These are phyloP conservation scores for Microthlaspi erraticum DNA, from an alignment of 345 rosid species.

Conservation along the genomic window DNA sequence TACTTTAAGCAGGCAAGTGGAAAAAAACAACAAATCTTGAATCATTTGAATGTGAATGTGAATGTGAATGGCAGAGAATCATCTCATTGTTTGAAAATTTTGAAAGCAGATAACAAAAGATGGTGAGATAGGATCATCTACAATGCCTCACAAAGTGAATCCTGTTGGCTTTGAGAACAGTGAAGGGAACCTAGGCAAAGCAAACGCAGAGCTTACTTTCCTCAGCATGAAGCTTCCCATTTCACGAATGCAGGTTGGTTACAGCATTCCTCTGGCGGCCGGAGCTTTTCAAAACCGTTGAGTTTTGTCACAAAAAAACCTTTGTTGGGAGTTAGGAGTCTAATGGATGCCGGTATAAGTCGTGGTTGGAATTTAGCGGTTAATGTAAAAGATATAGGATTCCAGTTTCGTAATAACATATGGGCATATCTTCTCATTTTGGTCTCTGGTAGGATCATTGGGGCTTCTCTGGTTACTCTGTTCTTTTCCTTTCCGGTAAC, in stretches of 20 bases:
- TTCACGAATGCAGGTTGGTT: conserved; percentile 96
- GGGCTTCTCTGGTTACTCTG: too few species aligned
- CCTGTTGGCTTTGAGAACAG: conserved; percentile 97
- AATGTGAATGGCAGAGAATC: background rate
- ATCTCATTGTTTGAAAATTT: conserved; percentile 19
- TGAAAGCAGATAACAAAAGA: conserved; percentile 78
- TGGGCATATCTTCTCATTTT: too few species aligned
- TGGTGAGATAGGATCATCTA: conserved; percentile 93
- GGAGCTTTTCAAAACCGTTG: too few species aligned
- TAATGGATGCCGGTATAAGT: too few species aligned
- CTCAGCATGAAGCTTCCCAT: conserved; percentile 83
- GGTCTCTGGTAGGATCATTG: too few species aligned
- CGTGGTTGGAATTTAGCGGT: too few species aligned
- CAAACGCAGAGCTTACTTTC: conserved; percentile 71
- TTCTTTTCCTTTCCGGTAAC: too few species aligned
- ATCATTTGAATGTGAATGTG: background rate
- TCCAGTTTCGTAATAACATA: too few species aligned
- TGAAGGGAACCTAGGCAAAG: conserved; percentile 94
- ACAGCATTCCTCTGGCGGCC: too few species aligned
- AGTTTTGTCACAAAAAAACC: too few species aligned
- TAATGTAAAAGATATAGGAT: too few species aligned
- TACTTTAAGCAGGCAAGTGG: conserved; percentile 83
- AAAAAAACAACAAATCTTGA: background rate
- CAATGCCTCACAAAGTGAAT: conserved; percentile 98
- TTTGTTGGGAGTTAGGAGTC: too few species aligned